Evolutionary conservation across 2,329 filamentous ascomycete species (phyloP).

Genomic region (Colletotrichum spinosum): DNA sequence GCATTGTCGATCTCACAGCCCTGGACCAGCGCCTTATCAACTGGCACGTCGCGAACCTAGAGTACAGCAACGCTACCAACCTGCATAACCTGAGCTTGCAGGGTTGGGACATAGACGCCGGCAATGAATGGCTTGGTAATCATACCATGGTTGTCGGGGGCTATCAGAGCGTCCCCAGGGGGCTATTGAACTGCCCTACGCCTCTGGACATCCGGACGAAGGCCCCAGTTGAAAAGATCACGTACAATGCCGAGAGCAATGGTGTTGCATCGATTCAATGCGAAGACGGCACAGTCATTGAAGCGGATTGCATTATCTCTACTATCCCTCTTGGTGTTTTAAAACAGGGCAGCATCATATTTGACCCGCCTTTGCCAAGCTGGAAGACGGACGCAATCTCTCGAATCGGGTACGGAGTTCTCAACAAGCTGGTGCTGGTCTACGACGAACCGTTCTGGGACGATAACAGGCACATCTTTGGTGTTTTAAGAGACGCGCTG

Average conservation of each 20-base stretch:
- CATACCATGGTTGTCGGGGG: slow-evolving; percentile 95
- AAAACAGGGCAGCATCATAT: slow-evolving; percentile 84
- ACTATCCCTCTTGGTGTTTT: slow-evolving; percentile 92
- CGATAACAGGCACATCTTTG: slow-evolving; percentile 89
- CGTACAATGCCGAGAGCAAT: slow-evolving; percentile 64
- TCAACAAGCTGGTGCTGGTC: slow-evolving; percentile 95
- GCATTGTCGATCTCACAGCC: slow-evolving; percentile 83
- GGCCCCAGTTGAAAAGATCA: slow-evolving; percentile 78
- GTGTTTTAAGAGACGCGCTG: slow-evolving; percentile 81
- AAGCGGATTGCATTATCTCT: slow-evolving; percentile 91
- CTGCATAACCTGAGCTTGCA: slow-evolving; percentile 87
- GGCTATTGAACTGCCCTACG: slow-evolving; percentile 81
- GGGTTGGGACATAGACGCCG: slow-evolving; percentile 96
- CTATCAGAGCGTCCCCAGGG: slow-evolving; percentile 93
- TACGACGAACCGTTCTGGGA: slow-evolving; percentile 96
- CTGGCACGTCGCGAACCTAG: slow-evolving; percentile 98
- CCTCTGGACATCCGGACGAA: slow-evolving; percentile 82
- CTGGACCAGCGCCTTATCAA: slow-evolving; percentile 93
- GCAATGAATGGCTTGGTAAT: slow-evolving; percentile 95
- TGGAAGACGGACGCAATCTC: slow-evolving; percentile 87
- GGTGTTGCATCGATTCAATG: slow-evolving; percentile 68
- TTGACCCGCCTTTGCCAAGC: slow-evolving; percentile 87
- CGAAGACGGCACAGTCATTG: slow-evolving; percentile 79
- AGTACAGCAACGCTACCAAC: slow-evolving; percentile 95
- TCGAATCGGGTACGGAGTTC: slow-evolving; percentile 88